Evolutionary conservation across 2,329 filamentous ascomycete genomes (phyloP).

Genomic region (Fusarium palustre): DNA sequence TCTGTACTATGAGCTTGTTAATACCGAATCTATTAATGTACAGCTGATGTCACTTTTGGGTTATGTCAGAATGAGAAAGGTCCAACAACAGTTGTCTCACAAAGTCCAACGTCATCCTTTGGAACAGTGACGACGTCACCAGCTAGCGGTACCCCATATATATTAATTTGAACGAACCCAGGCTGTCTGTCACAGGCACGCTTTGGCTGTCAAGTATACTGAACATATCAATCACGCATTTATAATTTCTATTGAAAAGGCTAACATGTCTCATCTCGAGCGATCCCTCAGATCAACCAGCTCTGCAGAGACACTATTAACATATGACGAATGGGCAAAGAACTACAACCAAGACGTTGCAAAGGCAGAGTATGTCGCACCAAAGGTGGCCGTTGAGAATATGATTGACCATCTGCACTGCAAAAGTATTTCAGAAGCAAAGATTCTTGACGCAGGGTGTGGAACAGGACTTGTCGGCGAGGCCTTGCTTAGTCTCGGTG

Average conservation of each 20-base stretch:
- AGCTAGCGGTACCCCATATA: too few species aligned
- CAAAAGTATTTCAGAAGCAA: neutral
- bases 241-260: rapidly evolving
- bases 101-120: neutral
- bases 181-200: neutral
- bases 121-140: neutral
- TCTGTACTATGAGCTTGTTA: neutral
- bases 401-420: slow-evolving; percentile 42
- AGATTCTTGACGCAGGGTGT: slow-evolving; percentile 63
- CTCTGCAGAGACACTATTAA: slow-evolving; percentile 5
- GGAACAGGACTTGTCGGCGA: slow-evolving; percentile 63
- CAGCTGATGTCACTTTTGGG: too few species aligned
- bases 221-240: neutral
- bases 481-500: slow-evolving; percentile 55
- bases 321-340: slow-evolving; percentile 48
- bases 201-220: neutral
- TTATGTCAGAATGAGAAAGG: neutral
- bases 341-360: slow-evolving; percentile 47
- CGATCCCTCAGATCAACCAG: slow-evolving; percentile 19
- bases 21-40: too few species aligned
- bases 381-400: slow-evolving; percentile 49
- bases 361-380: slow-evolving; percentile 55
- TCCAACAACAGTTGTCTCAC: neutral
- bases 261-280: slow-evolving; percentile 19
- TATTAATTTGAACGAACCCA: neutral